phyloP scores from a whole-genome alignment of 345 rosid genomes.

The Boechera stricta region DNA sequence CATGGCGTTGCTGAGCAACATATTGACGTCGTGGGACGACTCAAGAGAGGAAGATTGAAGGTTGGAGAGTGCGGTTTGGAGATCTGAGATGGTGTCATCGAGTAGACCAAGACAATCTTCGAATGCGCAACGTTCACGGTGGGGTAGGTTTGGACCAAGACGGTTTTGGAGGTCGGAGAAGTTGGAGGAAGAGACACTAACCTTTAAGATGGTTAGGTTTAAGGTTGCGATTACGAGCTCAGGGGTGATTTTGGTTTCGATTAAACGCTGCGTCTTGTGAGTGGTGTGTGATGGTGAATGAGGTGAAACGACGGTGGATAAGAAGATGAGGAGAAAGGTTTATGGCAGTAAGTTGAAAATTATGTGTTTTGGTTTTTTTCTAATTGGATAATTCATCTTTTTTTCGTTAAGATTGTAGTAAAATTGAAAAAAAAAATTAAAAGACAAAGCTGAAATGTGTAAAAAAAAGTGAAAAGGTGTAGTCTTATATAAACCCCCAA shows the following conservation, averaged over 20 bases:
- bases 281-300: conserved; percentile 5
- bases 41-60: conserved; percentile 37
- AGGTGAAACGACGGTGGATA: conserved; percentile 22
- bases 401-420: conserved; percentile 5
- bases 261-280: conserved; percentile 22
- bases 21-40: conserved; percentile 42
- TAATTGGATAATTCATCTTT: conserved; percentile 19
- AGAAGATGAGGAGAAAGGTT: background rate
- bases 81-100: conserved; percentile 55
- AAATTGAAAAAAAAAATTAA: background rate
- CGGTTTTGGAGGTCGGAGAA: conserved; percentile 49
- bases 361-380: background rate
- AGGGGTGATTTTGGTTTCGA: conserved; percentile 41
- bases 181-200: conserved; percentile 51
- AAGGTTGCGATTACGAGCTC: conserved; percentile 58
- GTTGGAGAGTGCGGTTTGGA: conserved; percentile 50
- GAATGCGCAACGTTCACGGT: conserved; percentile 52
- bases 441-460: conserved; percentile 7
- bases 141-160: conserved; percentile 35
- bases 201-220: conserved; percentile 57
- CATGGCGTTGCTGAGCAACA: conserved; percentile 74
- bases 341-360: background rate
- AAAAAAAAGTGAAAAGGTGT: background rate
- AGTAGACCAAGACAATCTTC: conserved; percentile 76
- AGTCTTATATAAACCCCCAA: conserved; percentile 1